Percentiles rank a stretch among this genome's conserved stretches.
These are phyloP conservation scores for Drosera spatulata DNA, from an alignment of 179 eudicot genomes.

Conservation along the genomic window DNA sequence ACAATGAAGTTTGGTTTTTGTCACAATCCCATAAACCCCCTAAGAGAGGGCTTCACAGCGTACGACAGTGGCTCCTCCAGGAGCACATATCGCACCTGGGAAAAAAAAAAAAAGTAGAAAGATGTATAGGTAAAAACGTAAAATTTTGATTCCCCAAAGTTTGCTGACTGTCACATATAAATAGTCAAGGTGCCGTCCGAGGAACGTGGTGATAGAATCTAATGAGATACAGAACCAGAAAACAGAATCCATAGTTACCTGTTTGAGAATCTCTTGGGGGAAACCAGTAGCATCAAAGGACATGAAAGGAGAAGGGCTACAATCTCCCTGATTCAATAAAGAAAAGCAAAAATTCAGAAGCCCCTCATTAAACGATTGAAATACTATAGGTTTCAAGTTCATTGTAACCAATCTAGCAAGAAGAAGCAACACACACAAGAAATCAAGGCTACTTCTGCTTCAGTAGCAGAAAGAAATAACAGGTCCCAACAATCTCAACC, in stretches of 20 bases:
- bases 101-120: conserved; percentile 55
- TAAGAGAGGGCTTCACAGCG: conserved; percentile 77
- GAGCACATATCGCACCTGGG: conserved; percentile 99
- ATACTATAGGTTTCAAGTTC: no score
- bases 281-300: conserved; percentile 81
- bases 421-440: no score
- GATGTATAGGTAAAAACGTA: conserved; percentile 45
- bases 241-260: conserved; percentile 42
- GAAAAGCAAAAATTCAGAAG: conserved; percentile 7
- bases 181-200: conserved; percentile 13
- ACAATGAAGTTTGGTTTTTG: conserved; percentile 61
- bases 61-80: conserved; percentile 99
- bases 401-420: no score
- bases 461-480: no score
- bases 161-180: conserved; percentile 30
- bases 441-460: no score
- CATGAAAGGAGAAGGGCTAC: conserved; percentile 66
- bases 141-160: conserved; percentile 37
- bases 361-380: not conserved
- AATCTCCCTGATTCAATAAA: conserved; percentile 42
- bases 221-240: conserved; percentile 9
- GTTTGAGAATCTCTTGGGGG: conserved; percentile 72
- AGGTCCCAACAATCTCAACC: no score
- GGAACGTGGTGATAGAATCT: conserved; percentile 15
- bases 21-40: conserved; percentile 58